Percentiles rank a stretch among this genome's conserved stretches.
phyloP scores from a whole-genome alignment of 768 basidiomycete genomes.

The Termitomyces sp. region DNA sequence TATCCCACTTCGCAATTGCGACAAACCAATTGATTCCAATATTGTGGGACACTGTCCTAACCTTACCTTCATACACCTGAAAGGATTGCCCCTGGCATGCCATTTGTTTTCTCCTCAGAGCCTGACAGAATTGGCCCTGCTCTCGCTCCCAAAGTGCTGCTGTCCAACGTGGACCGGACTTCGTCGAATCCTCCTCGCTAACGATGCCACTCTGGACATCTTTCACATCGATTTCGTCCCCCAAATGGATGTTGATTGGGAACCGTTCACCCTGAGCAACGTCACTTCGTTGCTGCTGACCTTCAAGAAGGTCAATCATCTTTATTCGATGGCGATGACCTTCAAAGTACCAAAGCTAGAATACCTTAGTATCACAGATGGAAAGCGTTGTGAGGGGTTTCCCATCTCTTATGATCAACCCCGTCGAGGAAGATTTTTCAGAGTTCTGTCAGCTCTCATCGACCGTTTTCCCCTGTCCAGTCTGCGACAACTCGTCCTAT shows the following conservation, averaged over 20 bases:
- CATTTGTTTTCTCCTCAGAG: not conserved
- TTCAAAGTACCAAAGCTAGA: slow-evolving; percentile 4
- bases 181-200: not conserved
- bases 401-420: not conserved
- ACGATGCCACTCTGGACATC: not conserved
- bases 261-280: not conserved
- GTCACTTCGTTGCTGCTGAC: slow-evolving; percentile 1
- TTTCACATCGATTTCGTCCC: slow-evolving; percentile 2
- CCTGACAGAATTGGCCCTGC: not conserved
- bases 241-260: not conserved
- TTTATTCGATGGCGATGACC: not conserved
- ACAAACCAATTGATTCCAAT: not conserved
- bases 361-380: slow-evolving; percentile 1
- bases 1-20: not conserved
- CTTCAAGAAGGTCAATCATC: not conserved
- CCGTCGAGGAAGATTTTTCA: not conserved
- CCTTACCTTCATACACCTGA: not conserved
- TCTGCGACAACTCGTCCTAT: not conserved
- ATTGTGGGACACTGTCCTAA: not conserved
- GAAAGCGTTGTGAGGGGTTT: not conserved
- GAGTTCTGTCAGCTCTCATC: not conserved
- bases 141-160: not conserved
- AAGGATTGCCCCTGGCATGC: not conserved
- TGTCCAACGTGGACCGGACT: not conserved
- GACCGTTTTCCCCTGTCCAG: not conserved